A percentile compares a stretch with the other conserved stretches of the same genome.
phyloP scores from a whole-genome alignment of 2,329 filamentous ascomycete genomes.

The Verticillium nonalfalfae region DNA sequence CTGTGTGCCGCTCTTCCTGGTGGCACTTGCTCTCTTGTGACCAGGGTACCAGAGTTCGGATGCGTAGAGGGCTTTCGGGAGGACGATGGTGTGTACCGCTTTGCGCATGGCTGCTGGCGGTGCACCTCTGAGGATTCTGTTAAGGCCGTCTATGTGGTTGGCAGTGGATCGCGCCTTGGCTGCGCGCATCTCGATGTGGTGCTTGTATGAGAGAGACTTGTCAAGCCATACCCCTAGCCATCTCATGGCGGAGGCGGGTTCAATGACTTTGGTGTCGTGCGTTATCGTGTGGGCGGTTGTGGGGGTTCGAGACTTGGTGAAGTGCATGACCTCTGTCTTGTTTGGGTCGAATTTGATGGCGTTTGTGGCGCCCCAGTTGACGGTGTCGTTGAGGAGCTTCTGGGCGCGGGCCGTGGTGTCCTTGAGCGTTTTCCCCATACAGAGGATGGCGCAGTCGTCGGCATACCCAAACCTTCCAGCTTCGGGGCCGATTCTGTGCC shows the following conservation, averaged over 20 bases:
- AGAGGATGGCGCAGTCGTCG: constrained; percentile 13
- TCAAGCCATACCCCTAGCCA: constrained; percentile 16
- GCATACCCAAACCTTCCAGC: constrained; percentile 11
- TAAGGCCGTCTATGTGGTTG: constrained; percentile 6
- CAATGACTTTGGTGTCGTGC: constrained; percentile 1
- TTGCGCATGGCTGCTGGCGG: constrained; percentile 1
- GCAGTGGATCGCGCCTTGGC: constrained; percentile 9
- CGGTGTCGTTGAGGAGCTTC: constrained; percentile 5
- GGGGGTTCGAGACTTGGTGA: constrained; percentile 3
- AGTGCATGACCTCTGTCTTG: constrained; percentile 16
- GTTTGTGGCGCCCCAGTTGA: constrained; percentile 10
- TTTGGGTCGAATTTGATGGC: constrained; percentile 12
- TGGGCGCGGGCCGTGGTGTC: constrained; percentile 7
- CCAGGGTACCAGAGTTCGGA: constrained; percentile 6
- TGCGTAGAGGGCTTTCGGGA: constrained; percentile 6
- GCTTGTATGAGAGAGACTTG: constrained; percentile 8
- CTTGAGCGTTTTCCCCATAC: constrained; percentile 5
- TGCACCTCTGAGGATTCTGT: constrained; percentile 3
- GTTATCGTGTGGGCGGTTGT: neutral
- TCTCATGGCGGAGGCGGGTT: constrained; percentile 6
- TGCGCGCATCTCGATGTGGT: constrained; percentile 10
- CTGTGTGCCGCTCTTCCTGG: neutral
- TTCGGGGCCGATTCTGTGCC: constrained; percentile 4
- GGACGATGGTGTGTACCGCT: constrained; percentile 2
- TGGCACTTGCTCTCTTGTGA: neutral